Percentiles rank a stretch among this genome's conserved stretches.
These are phyloP conservation scores for Scortechinia acanthostroma DNA, from an alignment of 2,329 filamentous ascomycete species.

Conservation along the genomic window DNA sequence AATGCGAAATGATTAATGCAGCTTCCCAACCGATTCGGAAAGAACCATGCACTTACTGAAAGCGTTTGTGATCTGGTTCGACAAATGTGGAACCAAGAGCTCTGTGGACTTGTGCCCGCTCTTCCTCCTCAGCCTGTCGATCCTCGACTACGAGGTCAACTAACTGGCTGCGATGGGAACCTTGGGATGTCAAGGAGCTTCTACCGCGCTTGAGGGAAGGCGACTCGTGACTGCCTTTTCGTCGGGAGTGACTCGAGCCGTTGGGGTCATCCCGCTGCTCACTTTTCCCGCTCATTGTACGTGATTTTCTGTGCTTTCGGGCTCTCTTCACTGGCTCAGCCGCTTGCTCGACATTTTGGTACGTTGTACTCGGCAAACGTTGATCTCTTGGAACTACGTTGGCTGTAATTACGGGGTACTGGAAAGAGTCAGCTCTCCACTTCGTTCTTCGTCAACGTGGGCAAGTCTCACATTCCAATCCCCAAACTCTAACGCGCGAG, in stretches of 20 bases:
- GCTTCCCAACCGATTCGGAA: not conserved
- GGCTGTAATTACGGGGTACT: slow-evolving; percentile 91
- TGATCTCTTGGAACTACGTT: slow-evolving; percentile 20
- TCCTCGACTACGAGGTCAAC: slow-evolving; percentile 65
- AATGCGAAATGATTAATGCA: not conserved
- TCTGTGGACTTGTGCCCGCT: slow-evolving; percentile 52
- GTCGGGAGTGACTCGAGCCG: too few species aligned
- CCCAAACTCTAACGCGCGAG: slow-evolving; percentile 68
- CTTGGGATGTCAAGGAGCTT: not conserved
- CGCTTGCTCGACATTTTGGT: not conserved
- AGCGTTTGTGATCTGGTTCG: slow-evolving; percentile 41
- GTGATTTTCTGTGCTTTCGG: not conserved
- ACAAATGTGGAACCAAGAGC: slow-evolving; percentile 57
- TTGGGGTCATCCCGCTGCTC: too few species aligned
- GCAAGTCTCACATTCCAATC: slow-evolving; percentile 80
- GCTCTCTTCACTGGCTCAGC: not conserved
- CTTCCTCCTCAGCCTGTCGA: slow-evolving; percentile 49
- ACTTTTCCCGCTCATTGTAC: too few species aligned
- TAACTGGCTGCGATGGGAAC: slow-evolving; percentile 50
- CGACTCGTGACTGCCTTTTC: too few species aligned
- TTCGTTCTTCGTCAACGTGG: too few species aligned
- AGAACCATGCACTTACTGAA: slow-evolving; percentile 30
- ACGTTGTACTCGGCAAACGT: not conserved
- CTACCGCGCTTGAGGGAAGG: not conserved
- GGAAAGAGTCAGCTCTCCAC: too few species aligned